These are phyloP conservation scores for Fusarium sp. DNA, from an alignment of 2,329 filamentous ascomycete species.

Conservation along the genomic window DNA sequence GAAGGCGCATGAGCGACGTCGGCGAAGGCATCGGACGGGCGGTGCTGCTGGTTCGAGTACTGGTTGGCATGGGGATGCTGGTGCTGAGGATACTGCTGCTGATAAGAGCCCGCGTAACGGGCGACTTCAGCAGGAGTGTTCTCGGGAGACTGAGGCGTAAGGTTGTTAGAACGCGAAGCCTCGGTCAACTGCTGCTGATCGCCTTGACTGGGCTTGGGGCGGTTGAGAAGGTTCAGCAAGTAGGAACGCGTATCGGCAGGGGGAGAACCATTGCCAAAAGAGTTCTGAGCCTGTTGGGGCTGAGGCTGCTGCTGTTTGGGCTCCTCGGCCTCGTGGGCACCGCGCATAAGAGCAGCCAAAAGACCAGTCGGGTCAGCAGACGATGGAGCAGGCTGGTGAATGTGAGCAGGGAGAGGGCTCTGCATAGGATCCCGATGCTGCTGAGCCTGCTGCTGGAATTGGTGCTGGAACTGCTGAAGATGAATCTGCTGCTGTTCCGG, in stretches of 20 bases:
- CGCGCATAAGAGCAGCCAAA: conserved; percentile 73
- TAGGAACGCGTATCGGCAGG: conserved; percentile 84
- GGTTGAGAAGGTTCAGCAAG: conserved; percentile 87
- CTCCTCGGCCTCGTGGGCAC: conserved; percentile 65
- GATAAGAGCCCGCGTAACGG: conserved; percentile 51
- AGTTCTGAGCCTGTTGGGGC: conserved; percentile 46
- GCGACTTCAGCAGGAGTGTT: conserved; percentile 47
- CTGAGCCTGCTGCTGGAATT: conserved; percentile 49
- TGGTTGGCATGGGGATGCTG: conserved; percentile 47
- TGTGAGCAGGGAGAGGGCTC: conserved; percentile 55
- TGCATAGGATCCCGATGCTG: conserved; percentile 43
- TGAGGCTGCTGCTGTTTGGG: conserved; percentile 50
- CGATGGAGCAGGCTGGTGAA: conserved; percentile 71
- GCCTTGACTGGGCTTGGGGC: conserved; percentile 76
- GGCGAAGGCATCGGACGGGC: conserved; percentile 48
- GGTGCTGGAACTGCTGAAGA: conserved; percentile 25
- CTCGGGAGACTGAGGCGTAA: conserved; percentile 63
- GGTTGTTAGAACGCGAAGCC: conserved; percentile 59
- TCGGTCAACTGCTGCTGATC: conserved; percentile 63
- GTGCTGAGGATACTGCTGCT: conserved; percentile 46
- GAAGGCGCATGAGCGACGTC: conserved; percentile 45
- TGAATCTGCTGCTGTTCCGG: too few relatives aligned
- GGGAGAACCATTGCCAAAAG: conserved; percentile 67
- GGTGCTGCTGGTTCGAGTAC: conserved; percentile 46
- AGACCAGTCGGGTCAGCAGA: conserved; percentile 70